phyloP scores from a whole-genome alignment of 163 green algal genomes.

The Trebouxiophyceae sp. region DNA sequence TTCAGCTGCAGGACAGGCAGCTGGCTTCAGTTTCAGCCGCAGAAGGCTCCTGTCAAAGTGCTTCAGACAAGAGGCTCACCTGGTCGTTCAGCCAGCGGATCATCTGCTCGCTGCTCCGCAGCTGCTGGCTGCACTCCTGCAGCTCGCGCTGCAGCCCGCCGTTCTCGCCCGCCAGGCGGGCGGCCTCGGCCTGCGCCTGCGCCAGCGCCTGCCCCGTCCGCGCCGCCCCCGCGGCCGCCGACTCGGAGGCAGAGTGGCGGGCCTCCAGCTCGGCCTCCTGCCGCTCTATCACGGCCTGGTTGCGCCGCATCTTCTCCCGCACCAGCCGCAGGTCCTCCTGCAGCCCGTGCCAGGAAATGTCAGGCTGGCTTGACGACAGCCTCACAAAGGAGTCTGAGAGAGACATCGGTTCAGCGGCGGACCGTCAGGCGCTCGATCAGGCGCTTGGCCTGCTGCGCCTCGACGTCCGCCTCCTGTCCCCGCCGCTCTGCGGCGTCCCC shows the following conservation, averaged over 20 bases:
- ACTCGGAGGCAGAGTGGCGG: conserved; percentile 13
- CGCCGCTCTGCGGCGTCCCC: too few species aligned
- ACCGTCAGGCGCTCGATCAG: too few species aligned
- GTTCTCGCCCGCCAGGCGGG: conserved; percentile 11
- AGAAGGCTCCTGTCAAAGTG: not conserved
- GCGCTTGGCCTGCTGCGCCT: too few species aligned
- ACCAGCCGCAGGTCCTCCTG: conserved; percentile 44
- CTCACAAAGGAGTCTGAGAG: too few species aligned
- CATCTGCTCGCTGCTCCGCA: conserved; percentile 85
- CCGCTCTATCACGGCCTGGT: conserved; percentile 61
- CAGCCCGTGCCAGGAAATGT: not conserved
- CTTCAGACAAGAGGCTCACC: conserved; percentile 20
- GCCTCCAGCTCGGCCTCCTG: conserved; percentile 67
- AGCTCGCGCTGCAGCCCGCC: conserved; percentile 38
- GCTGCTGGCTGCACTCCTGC: conserved; percentile 60
- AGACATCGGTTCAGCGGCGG: too few species aligned
- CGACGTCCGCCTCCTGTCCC: too few species aligned
- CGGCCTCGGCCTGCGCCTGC: too few species aligned
- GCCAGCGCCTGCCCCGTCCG: too few species aligned
- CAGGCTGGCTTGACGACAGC: too few species aligned
- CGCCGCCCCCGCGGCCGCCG: too few species aligned
- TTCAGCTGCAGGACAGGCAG: not conserved
- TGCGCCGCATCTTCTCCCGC: conserved; percentile 70
- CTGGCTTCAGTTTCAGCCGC: too few species aligned
- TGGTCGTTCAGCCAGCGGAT: conserved; percentile 88